phyloP scores from a whole-genome alignment of 2,329 filamentous ascomycete species.

The Tothia fuscella region DNA sequence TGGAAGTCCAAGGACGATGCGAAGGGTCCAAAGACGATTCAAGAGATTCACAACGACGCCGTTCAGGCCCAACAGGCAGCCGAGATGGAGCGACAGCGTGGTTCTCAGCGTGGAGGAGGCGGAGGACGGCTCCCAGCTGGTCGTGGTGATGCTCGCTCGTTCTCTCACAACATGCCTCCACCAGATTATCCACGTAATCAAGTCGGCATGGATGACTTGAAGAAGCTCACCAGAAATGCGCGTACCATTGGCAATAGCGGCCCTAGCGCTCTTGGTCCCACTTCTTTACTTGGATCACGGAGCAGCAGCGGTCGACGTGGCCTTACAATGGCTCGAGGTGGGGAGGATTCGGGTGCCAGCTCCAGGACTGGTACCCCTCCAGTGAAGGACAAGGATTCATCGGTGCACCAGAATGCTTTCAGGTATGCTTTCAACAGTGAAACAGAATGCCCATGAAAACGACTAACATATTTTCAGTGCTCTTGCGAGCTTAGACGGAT shows the following conservation, averaged over 20 bases:
- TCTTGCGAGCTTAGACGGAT: constrained; percentile 37
- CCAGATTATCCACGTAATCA: constrained; percentile 62
- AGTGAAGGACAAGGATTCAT: constrained; percentile 48
- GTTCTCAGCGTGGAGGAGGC: constrained; percentile 48
- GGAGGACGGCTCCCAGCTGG: constrained; percentile 61
- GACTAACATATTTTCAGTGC: constrained; percentile 28
- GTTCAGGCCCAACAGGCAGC: constrained; percentile 62
- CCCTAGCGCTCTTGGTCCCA: constrained; percentile 57
- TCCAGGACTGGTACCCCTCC: constrained; percentile 86
- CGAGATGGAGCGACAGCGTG: constrained; percentile 48
- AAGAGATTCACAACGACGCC: constrained; percentile 79
- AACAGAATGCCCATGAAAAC: constrained; percentile 10
- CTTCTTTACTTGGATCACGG: constrained; percentile 66
- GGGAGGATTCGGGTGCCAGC: constrained; percentile 76
- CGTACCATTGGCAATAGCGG: constrained; percentile 40
- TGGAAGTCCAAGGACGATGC: constrained; percentile 83
- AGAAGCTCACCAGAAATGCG: constrained; percentile 47
- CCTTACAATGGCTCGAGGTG: constrained; percentile 58
- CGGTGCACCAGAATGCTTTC: constrained; percentile 73
- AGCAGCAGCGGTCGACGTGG: constrained; percentile 81
- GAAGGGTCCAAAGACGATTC: constrained; percentile 94
- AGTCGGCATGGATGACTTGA: constrained; percentile 82
- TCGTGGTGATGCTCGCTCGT: constrained; percentile 75
- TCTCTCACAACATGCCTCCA: constrained; percentile 52
- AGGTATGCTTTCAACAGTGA: constrained; percentile 51